Evolutionary conservation across 805 yeast genomes (phyloP).

Genomic region (Torulaspora microellipsoides): DNA sequence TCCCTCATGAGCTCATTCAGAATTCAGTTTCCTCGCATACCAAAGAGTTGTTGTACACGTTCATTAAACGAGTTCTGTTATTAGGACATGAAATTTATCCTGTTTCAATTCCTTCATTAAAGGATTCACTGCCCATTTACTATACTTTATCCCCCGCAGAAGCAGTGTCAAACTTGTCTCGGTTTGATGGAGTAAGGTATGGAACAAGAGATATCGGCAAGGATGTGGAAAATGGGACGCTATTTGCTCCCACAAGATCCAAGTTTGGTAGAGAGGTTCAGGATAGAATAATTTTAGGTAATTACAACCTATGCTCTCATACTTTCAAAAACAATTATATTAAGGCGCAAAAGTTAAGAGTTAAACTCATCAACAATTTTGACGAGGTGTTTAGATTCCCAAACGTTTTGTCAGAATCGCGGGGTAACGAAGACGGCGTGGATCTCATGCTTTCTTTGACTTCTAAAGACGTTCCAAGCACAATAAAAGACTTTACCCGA

Average conservation of each 20-base stretch:
- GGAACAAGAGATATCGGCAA: constrained; percentile 48
- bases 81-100: constrained; percentile 50
- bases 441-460: constrained; percentile 79
- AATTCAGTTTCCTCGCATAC: constrained; percentile 49
- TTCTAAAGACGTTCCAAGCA: constrained; percentile 52
- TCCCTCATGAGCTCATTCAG: constrained; percentile 63
- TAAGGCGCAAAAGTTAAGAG: constrained; percentile 67
- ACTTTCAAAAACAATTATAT: constrained; percentile 65
- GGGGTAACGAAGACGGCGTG: constrained; percentile 37
- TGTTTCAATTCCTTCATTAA: constrained; percentile 68
- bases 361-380: constrained; percentile 58
- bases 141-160: constrained; percentile 89
- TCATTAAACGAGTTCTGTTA: constrained; percentile 42
- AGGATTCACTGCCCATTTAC: constrained; percentile 68
- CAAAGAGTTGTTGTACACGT: constrained; percentile 42
- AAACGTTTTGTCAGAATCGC: constrained; percentile 37
- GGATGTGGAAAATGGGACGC: constrained; percentile 36
- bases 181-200: constrained; percentile 87
- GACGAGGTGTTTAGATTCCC: constrained; percentile 53
- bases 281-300: constrained; percentile 79
- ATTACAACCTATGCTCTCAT: constrained; percentile 75
- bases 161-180: constrained; percentile 84
- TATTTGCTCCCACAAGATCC: constrained; percentile 57
- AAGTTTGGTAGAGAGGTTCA: constrained; percentile 77
- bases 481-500: constrained; percentile 40